Evolutionary conservation across 495 filamentous ascomycete genomes (phyloP).

Genomic region (Annulohypoxylon maeteangense): DNA sequence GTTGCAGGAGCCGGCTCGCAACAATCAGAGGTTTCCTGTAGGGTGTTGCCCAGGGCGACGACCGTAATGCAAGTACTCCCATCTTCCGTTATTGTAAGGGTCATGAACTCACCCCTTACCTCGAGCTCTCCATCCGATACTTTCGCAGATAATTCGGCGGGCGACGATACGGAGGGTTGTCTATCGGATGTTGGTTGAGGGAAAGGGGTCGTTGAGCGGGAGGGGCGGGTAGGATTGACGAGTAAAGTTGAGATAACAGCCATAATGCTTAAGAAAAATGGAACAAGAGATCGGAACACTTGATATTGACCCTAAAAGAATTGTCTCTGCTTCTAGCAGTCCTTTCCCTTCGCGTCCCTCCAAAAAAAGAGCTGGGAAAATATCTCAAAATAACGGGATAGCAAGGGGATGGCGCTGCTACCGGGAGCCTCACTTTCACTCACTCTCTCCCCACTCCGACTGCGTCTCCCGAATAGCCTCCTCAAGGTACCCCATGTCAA

Average conservation of each 20-base stretch:
- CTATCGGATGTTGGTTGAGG: neutral
- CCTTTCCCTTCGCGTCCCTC: neutral
- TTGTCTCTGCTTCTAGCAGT: neutral
- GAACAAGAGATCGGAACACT: neutral
- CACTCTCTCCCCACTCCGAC: neutral
- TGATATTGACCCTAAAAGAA: neutral
- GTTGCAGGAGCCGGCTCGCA: neutral
- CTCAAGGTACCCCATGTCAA: constrained; percentile 16
- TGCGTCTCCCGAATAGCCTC: constrained; percentile 6
- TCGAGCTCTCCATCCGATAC: neutral
- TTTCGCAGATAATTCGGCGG: neutral
- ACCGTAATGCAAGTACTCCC: neutral
- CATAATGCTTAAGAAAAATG: constrained; percentile 2
- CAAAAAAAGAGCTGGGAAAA: neutral
- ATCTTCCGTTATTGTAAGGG: constrained; percentile 12
- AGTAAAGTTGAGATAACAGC: neutral
- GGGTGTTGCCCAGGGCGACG: constrained; percentile 9
- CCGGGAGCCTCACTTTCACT: neutral
- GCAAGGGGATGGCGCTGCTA: neutral
- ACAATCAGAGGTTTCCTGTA: neutral
- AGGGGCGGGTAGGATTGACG: neutral
- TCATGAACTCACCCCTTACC: constrained; percentile 5
- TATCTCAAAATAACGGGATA: neutral
- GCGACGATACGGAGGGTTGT: neutral
- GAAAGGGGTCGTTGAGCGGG: neutral